Evolutionary conservation across 345 rosid species (phyloP).

Genomic region (Rhodomyrtus tomentosa): DNA sequence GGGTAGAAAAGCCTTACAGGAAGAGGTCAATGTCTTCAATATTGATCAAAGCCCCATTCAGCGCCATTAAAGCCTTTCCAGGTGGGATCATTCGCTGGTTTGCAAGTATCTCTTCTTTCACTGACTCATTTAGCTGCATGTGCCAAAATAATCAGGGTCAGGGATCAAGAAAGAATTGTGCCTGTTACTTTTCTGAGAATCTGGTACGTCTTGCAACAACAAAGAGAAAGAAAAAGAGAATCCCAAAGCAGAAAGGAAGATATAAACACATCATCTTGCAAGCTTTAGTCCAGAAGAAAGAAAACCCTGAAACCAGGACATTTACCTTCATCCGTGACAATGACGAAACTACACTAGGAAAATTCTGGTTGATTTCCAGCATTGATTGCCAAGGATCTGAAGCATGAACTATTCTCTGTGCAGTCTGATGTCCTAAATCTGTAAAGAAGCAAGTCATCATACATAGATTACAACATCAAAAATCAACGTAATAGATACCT

Average conservation of each 20-base stretch:
- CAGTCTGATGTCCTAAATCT: constrained; percentile 99
- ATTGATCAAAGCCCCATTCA: constrained; percentile 94
- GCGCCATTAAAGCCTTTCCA: constrained; percentile 91
- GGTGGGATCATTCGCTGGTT: constrained; percentile 96
- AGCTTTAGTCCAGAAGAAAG: not conserved
- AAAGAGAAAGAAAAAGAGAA: not conserved
- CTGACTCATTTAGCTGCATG: constrained; percentile 70
- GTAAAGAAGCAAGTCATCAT: constrained; percentile 14
- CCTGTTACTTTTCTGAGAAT: not conserved
- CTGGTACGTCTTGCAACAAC: not conserved
- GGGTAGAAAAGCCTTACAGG: constrained; percentile 40
- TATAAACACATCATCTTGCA: not conserved
- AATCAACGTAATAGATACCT: constrained; percentile 28
- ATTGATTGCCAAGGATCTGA: constrained; percentile 91
- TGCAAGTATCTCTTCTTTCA: constrained; percentile 88
- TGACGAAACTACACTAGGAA: constrained; percentile 92
- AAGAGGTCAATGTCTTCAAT: constrained; percentile 93
- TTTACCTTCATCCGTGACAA: constrained; percentile 94
- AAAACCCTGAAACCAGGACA: not conserved
- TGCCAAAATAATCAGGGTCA: constrained; percentile 2
- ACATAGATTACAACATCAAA: not conserved
- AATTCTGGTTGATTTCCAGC: constrained; percentile 97
- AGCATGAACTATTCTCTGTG: constrained; percentile 91
- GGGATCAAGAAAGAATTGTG: not conserved
- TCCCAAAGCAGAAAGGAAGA: not conserved